Evolutionary conservation across 2,329 filamentous ascomycete genomes (phyloP), one percentile per base, ranked within the genome.

Genomic region (Trichophyton rubrum): DNA sequence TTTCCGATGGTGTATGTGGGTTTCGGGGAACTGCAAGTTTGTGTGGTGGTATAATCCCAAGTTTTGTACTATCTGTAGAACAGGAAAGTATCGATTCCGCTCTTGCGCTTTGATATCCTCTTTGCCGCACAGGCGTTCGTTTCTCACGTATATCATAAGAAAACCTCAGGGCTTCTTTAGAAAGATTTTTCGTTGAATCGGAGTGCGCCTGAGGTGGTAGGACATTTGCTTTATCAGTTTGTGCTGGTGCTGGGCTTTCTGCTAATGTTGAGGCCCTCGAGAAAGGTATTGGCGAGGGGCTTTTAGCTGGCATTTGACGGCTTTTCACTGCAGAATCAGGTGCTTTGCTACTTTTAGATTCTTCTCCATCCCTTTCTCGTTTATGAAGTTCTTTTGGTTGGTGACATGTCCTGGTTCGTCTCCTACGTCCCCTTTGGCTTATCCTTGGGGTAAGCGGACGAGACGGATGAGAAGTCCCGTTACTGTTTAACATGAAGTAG

Each of bases 41-140:
- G 8, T 59, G 22, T 20, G 40, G n/a, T 22, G 57, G 57, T 20
- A 59, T 59, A 13, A 59, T 59, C 8, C 57, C 57, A 22, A 59
- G 57, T 30, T 59, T 51, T 8, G 57, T 59, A 15, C 40, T 35
- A 17, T 49, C 57, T n/a, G 40, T 47, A 33, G 40, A 24, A 35
- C 27, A 24, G 38, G 57, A 59, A 22, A 35, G 9, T 13, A 59
- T 49, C 24, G 57, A 57, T 43, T 41, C 35, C 8, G 55, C 6
- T 43, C 17, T 30, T 24, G 33, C 3, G 24, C 27, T 9, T n/a
- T 41, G n/a, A 24, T 8, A 17, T 17, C n/a, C 11, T 1, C 35
- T 20, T 30, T 55, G 24, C n/a, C 2, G 24, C n/a, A 55, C 15
- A 20, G 24, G 1, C 3, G 13, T 15, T 13, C 5, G n/a, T n/a